Evolutionary conservation across 306 rosid species (phyloP), one percentile per base, ranked within the genome.

Genomic region (Dryas drummondii): DNA sequence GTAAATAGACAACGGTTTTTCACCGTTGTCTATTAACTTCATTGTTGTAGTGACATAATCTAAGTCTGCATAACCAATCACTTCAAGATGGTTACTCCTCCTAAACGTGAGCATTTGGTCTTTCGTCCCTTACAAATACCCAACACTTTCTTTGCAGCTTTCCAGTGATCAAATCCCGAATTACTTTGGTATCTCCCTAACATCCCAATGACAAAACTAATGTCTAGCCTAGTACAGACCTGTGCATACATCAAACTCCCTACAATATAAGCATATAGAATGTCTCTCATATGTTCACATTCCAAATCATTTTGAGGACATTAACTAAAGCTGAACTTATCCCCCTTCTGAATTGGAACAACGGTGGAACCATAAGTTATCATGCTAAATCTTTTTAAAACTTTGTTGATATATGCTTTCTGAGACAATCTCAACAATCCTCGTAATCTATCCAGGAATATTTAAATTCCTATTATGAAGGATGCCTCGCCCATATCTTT

Each of bases 81-180:
- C 69, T 10, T 42, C 52, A 4, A n/a, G 14, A 27, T 41, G n/a
- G 6, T 44, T 6, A 16, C 4, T 22, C 22, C 22, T 22, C 22
- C 22, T 22, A 22, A 22, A 22, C 22, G 1, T 12, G 17, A 50
- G 44, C 44, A 68, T 46, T 10, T 46, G 22, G 9, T 19, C 17
- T n/a, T 22, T 22, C 22, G 22, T 22, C 22, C 22, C 0, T 22
- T 22, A 1, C 22, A 22, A 22, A 22, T 22, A 64, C 19, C 32
- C 14, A 44, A 7, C 6, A 64, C 69, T 16, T 70, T 27, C 63
- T 70, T 70, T 64, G 51, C 51, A n/a, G 27, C 69, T 16, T 41
- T n/a, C 49, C 51, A 64, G 4, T 64, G 68, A 7, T 64, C 68
- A 22, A 22, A 22, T 22, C 22, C 0, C 22, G 14, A 14, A 27